phyloP scores from a whole-genome alignment of 2,329 filamentous ascomycete genomes.

The Diatrype stigma region DNA sequence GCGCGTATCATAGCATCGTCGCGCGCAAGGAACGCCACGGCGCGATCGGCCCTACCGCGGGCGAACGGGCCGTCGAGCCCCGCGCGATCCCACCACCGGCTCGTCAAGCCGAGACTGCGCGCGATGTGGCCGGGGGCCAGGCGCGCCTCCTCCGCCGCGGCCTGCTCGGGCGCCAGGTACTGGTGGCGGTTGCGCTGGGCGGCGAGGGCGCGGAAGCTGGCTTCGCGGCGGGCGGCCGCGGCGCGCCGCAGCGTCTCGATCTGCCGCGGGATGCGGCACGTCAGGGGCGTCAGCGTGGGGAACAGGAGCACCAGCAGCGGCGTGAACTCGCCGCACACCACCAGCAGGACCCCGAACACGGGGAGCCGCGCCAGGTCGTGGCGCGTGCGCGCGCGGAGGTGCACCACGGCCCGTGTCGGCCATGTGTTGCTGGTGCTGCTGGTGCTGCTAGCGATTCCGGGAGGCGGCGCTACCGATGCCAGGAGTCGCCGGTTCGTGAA shows the following conservation, averaged over 20 bases:
- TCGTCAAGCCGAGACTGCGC: constrained; percentile 33
- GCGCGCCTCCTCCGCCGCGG: neutral
- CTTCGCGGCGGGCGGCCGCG: constrained; percentile 47
- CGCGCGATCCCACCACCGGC: constrained; percentile 45
- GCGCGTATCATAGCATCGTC: constrained; percentile 68
- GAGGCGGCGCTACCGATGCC: constrained; percentile 31
- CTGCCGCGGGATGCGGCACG: constrained; percentile 80
- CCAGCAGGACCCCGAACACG: constrained; percentile 68
- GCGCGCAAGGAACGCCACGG: constrained; percentile 57
- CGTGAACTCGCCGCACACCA: constrained; percentile 82
- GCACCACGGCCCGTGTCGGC: constrained; percentile 63
- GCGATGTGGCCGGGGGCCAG: constrained; percentile 20
- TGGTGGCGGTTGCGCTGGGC: constrained; percentile 14
- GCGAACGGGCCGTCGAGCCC: constrained; percentile 51
- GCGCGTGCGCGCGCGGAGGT: constrained; percentile 62
- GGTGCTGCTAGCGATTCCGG: constrained; percentile 39
- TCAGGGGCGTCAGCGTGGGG: constrained; percentile 67
- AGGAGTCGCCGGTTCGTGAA: constrained; percentile 60
- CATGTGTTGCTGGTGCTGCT: constrained; percentile 40
- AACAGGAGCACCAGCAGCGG: constrained; percentile 73
- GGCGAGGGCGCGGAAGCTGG: constrained; percentile 39
- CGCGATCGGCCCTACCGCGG: constrained; percentile 46
- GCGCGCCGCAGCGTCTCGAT: constrained; percentile 51
- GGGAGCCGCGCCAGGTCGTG: constrained; percentile 77
- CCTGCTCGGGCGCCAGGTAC: constrained; percentile 23